These are phyloP conservation scores for Xylariaceae sp. DNA, from an alignment of 2,329 filamentous ascomycete species.

Conservation along the genomic window DNA sequence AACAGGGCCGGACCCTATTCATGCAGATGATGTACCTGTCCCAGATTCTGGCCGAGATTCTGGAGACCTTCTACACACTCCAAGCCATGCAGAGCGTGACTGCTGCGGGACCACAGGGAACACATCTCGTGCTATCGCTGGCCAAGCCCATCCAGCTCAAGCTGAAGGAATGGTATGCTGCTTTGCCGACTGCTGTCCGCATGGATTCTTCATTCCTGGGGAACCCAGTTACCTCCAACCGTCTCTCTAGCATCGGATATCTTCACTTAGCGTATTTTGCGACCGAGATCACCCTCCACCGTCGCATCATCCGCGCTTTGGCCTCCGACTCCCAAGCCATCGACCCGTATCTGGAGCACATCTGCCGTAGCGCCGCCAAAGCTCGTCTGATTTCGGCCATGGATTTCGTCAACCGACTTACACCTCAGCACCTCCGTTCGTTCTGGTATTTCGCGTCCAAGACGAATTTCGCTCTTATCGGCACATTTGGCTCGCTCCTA, in stretches of 20 bases:
- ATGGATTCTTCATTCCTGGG: slow-evolving; percentile 57
- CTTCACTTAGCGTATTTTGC: slow-evolving; percentile 91
- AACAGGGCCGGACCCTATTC: slow-evolving; percentile 65
- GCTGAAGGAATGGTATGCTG: slow-evolving; percentile 75
- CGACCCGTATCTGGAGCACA: slow-evolving; percentile 81
- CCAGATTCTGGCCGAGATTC: slow-evolving; percentile 70
- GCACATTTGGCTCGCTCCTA: slow-evolving; percentile 84
- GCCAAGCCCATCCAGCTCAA: slow-evolving; percentile 79
- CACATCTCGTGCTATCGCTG: slow-evolving; percentile 65
- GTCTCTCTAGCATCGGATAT: slow-evolving; percentile 63
- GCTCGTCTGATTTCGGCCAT: slow-evolving; percentile 91
- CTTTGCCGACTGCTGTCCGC: slow-evolving; percentile 56
- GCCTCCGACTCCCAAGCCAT: slow-evolving; percentile 42
- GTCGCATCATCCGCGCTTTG: slow-evolving; percentile 82
- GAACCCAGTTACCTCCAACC: slow-evolving; percentile 37
- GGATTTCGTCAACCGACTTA: slow-evolving; percentile 93
- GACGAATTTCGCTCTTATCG: slow-evolving; percentile 90
- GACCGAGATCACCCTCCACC: slow-evolving; percentile 87
- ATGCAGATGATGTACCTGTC: slow-evolving; percentile 71
- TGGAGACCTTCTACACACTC: slow-evolving; percentile 77
- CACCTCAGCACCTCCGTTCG: slow-evolving; percentile 75
- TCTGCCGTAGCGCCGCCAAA: slow-evolving; percentile 89
- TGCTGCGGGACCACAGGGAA: slow-evolving; percentile 63
- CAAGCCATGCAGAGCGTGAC: slow-evolving; percentile 66
- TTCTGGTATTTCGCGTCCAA: slow-evolving; percentile 92